Base-by-base conservation (phyloP, 2,329 filamentous ascomycete genomes). In the Talaromyces sp. region DNA sequence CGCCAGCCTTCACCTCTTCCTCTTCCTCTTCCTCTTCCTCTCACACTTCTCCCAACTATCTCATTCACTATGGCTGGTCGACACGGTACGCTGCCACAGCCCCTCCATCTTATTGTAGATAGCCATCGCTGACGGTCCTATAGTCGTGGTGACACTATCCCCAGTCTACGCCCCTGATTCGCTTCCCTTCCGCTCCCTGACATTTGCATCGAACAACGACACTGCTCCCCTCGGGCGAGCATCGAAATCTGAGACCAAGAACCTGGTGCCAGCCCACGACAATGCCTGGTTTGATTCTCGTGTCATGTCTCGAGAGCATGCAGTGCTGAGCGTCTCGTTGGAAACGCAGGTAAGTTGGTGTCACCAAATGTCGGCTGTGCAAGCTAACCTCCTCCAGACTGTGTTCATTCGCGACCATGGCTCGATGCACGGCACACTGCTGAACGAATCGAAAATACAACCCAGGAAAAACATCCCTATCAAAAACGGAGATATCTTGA, bases 401-500 rank as follows among this genome's bases (percentile, higher is more conserved):
- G 72, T 86, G 53, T 80, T 75, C 57, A 75, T 88, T 63, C 75
- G 73, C 62, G 86, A 88, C 67, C 75, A 76, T 19, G 80, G 78
- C 36, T 88, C 85, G 9, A 86, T 86, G 80, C 86, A 88, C 69
- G 86, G 86, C 32, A 88, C 85, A 19, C 80, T 73, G 62, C 64
- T 88, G 55, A 85, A 87, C 66, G 77, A 78, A 39, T 67, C 65
- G 44, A 77, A 75, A 44, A 68, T 85, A 28, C 60, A 67, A 4
- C 57, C 77, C 11, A 72, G 71, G 3, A 65, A 75, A 58, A 72
- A 76, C 19, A 75, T 77, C 56, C 62, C 71, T 2, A 63, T 85
- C 28, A 70, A 71, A 1, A 71, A 64, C 55, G 73, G 70, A 17
- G 75, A 78, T 65, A 60, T 72, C 1, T 49, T 78, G 30, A 72